Evolutionary conservation across 768 basidiomycete genomes (phyloP), one percentile per base, ranked within the genome.

Genomic region (Podaxis sp.): DNA sequence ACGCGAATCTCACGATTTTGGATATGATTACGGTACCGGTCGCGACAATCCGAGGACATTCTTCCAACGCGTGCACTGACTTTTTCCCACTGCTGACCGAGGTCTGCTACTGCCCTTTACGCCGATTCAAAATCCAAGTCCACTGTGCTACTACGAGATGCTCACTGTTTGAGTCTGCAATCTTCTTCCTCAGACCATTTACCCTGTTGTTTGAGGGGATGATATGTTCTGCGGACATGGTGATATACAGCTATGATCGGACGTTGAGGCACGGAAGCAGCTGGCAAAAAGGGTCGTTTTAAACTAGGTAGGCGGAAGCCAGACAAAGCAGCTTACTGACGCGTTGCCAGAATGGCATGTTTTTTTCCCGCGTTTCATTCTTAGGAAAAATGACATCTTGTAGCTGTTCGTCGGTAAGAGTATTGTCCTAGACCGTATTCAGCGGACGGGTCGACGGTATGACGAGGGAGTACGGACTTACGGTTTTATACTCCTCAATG

Each of bases 171-270:
- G 16, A 93, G 73, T n/a, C 72, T 59, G 5, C 73, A 78, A 68
- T 94, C 91, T 68, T 94, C 89, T 4, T 82, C 75, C 11, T 77
- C 67, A 44, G 75, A 76, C 92, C 92, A 94, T 62, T 79, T 78
- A 0, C 92, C 92, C 70, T 86, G 85, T 57, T 79, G 79, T 60
- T 83, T 84, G 59, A 87, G 68, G 4, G 90, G 91, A 71, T 94
- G 88, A 62, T 82, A 82, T 2, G 74, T 74, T 61, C 92, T 77
- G 46, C 89, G 82, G 57, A 93, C 82, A 69, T 91, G 85, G 66
- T 94, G 91, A 70, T 93, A 93, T 4, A 94, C 88, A 35, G 92
- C 88, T 27, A 87, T 85, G 62, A 94, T 86, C 3, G 91, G 91
- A 14, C 92, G 87, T 66, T 86, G 78, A 42, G 89, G 85, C 52